These are phyloP conservation scores for Colletotrichum spaethianum DNA, from an alignment of 2,329 filamentous ascomycete genomes.

Conservation along the genomic window DNA sequence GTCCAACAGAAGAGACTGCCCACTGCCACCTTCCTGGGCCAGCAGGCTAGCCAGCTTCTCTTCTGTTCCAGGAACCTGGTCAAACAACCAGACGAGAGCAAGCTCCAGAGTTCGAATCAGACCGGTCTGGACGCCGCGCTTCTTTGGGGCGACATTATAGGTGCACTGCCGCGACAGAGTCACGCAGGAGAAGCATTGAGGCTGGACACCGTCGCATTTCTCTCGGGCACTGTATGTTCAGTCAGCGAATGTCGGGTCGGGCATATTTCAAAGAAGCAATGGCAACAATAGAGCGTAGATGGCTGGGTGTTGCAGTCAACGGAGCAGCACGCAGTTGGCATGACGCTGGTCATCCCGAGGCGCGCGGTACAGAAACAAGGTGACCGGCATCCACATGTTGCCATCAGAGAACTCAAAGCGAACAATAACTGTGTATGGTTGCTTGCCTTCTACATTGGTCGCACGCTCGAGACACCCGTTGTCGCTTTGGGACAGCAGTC, in stretches of 20 bases:
- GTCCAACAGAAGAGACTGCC: constrained; percentile 62
- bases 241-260: constrained; percentile 5
- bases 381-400: background rate
- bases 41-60: constrained; percentile 69
- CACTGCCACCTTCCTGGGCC: constrained; percentile 58
- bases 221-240: constrained; percentile 67
- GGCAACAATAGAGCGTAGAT: background rate
- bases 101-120: constrained; percentile 83
- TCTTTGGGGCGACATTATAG: constrained; percentile 81
- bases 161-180: constrained; percentile 76
- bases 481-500: constrained; percentile 63
- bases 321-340: background rate
- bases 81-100: constrained; percentile 76
- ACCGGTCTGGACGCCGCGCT: constrained; percentile 84
- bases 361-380: background rate
- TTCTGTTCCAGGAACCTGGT: constrained; percentile 72
- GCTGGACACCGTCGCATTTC: constrained; percentile 80
- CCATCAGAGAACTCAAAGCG: background rate
- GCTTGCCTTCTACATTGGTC: constrained; percentile 71
- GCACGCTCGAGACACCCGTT: constrained; percentile 78
- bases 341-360: background rate
- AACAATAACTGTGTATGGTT: background rate
- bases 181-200: constrained; percentile 76
- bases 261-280: background rate
- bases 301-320: background rate